These are phyloP conservation scores for Puccinia hordei DNA, from an alignment of 1,284 basidiomycete genomes.

Conservation along the genomic window DNA sequence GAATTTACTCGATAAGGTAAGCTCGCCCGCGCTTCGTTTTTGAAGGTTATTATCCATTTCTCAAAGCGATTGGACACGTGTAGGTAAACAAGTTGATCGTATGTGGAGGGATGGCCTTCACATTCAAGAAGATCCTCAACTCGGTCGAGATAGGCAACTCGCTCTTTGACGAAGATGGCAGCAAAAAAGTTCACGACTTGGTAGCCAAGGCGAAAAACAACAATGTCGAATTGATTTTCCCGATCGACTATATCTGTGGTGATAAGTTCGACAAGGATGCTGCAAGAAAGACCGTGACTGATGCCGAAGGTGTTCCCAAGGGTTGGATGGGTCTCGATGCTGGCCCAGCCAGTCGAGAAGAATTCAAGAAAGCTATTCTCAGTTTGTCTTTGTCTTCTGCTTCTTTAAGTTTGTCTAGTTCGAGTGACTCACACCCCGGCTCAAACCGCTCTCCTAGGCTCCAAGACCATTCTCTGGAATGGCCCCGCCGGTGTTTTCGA, in stretches of 20 bases:
- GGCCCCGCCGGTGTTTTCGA: conserved; percentile 98
- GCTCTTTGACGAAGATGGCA: conserved; percentile 86
- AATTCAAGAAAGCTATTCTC: conserved; percentile 44
- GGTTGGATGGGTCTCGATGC: conserved; percentile 88
- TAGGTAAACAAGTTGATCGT: conserved; percentile 94
- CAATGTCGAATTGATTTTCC: conserved; percentile 92
- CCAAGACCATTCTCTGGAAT: conserved; percentile 99
- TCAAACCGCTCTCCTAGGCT: conserved; percentile 64
- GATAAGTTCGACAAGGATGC: conserved; percentile 96
- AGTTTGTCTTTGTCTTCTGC: conserved; percentile 11
- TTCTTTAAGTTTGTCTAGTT: conserved; percentile 60
- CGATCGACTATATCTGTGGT: conserved; percentile 88
- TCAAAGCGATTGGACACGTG: neutral
- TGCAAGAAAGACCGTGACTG: conserved; percentile 75
- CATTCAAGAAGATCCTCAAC: conserved; percentile 94
- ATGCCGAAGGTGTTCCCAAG: conserved; percentile 82
- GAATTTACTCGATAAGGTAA: conserved; percentile 95
- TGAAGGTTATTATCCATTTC: conserved; percentile 12
- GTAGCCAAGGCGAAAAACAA: conserved; percentile 92
- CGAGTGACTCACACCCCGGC: conserved; percentile 52
- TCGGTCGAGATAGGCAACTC: conserved; percentile 88
- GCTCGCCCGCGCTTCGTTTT: conserved; percentile 3
- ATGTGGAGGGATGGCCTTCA: conserved; percentile 98
- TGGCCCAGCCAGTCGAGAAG: conserved; percentile 50
- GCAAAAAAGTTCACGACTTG: conserved; percentile 80